These are phyloP conservation scores for Aechmea fasciata DNA, from an alignment of 176 grass and related monocot genomes.

Conservation along the genomic window DNA sequence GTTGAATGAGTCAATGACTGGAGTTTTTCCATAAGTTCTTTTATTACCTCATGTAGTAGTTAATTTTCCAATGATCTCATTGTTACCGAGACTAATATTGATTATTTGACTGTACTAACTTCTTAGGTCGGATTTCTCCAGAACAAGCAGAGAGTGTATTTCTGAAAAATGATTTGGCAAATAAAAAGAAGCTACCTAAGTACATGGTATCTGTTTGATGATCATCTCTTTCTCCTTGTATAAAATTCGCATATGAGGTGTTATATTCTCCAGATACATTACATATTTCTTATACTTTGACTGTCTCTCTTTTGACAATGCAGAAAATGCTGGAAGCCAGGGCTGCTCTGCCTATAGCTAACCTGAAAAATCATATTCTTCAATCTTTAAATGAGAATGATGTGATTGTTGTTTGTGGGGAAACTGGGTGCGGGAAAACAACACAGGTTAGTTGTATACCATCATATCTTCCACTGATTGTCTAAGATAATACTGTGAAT, in stretches of 20 bases:
- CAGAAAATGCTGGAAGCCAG: conserved; percentile 93
- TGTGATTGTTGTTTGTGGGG: conserved; percentile 86
- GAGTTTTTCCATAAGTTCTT: conserved; percentile 17
- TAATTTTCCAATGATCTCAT: neutral
- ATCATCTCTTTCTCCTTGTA: neutral
- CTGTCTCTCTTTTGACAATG: conserved; percentile 7
- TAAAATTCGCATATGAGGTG: too few relatives aligned
- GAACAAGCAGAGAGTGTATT: conserved; percentile 44
- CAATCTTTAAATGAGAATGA: conserved; percentile 68
- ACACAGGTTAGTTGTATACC: conserved; percentile 55
- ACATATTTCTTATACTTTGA: neutral
- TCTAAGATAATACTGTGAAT: too few relatives aligned
- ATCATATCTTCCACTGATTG: neutral
- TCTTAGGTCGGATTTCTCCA: conserved; percentile 30
- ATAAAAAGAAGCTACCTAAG: conserved; percentile 60
- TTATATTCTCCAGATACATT: neutral
- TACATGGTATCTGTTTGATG: conserved; percentile 51
- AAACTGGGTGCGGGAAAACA: conserved; percentile 99
- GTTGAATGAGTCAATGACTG: too few relatives aligned
- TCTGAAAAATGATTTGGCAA: conserved; percentile 56
- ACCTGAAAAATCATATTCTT: conserved; percentile 58
- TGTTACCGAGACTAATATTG: neutral
- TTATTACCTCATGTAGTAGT: neutral
- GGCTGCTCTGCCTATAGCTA: conserved; percentile 77
- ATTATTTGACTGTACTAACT: conserved; percentile 8